Percentiles rank a stretch among this genome's conserved stretches.
These are phyloP conservation scores for Suillus subalutaceus DNA, from an alignment of 768 basidiomycete species.

Conservation along the genomic window DNA sequence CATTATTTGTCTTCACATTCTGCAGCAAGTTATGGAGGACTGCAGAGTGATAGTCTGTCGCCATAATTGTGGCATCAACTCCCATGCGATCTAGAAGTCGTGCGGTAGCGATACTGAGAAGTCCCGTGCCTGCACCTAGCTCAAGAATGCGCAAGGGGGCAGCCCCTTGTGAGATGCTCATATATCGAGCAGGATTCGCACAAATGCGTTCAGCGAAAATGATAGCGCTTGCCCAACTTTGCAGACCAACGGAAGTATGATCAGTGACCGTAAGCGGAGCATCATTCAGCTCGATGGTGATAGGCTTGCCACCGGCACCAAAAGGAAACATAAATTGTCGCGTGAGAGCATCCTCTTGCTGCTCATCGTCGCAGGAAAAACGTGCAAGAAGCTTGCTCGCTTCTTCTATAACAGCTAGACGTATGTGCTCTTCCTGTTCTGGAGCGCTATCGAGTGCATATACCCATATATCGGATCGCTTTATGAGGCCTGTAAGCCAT, in stretches of 20 bases:
- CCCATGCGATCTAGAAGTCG: conserved; percentile 41
- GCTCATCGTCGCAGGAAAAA: conserved; percentile 47
- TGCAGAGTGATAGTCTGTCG: conserved; percentile 80
- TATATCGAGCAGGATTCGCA: conserved; percentile 41
- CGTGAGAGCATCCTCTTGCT: conserved; percentile 43
- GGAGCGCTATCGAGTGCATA: conserved; percentile 15
- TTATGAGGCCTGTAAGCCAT: conserved; percentile 75
- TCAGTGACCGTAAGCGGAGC: conserved; percentile 64
- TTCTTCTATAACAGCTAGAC: conserved; percentile 52
- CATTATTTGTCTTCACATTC: conserved; percentile 62
- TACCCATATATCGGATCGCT: conserved; percentile 59
- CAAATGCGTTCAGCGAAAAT: conserved; percentile 69
- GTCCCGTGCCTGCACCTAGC: conserved; percentile 84
- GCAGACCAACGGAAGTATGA: conserved; percentile 80
- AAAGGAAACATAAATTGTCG: conserved; percentile 56
- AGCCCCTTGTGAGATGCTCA: conserved; percentile 27
- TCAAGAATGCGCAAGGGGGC: conserved; percentile 57
- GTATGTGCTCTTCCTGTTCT: conserved; percentile 42
- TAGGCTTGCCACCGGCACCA: conserved; percentile 13
- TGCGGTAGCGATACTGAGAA: conserved; percentile 72
- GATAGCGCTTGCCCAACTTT: conserved; percentile 84
- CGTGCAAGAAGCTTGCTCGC: conserved; percentile 59
- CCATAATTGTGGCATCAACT: conserved; percentile 44
- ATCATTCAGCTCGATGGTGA: conserved; percentile 68
- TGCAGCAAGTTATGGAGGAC: conserved; percentile 67